These are phyloP conservation scores for Hypoxylon crocopeplum DNA, from an alignment of 495 filamentous ascomycete species.

Conservation along the genomic window DNA sequence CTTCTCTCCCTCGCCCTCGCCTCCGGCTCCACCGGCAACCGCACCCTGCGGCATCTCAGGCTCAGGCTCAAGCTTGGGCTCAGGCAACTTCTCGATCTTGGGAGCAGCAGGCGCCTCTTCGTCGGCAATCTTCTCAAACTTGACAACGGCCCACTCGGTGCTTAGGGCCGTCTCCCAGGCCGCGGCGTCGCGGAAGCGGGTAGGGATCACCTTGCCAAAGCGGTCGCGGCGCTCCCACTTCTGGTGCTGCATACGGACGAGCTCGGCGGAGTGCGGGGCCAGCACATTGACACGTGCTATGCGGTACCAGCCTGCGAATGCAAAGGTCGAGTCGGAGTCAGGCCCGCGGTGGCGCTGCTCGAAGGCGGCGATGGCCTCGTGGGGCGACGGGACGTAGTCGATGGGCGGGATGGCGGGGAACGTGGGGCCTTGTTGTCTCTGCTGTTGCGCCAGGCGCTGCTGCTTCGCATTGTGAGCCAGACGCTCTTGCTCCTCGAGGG, in stretches of 20 bases:
- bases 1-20: no score
- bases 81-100: conserved; percentile 13
- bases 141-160: conserved; percentile 37
- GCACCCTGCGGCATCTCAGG: no score
- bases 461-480: conserved; percentile 1
- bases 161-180: conserved; percentile 18
- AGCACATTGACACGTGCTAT: conserved; percentile 34
- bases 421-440: not conserved
- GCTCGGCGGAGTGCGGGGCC: conserved; percentile 29
- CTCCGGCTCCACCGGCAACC: no score
- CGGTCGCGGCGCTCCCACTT: conserved; percentile 36
- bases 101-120: conserved; percentile 15
- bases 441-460: not conserved
- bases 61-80: no score
- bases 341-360: conserved; percentile 8
- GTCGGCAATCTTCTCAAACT: conserved; percentile 21
- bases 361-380: conserved; percentile 29
- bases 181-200: conserved; percentile 2
- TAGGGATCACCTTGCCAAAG: conserved; percentile 3
- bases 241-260: conserved; percentile 34
- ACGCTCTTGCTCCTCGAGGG: conserved; percentile 5
- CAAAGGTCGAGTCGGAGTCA: not conserved
- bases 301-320: conserved; percentile 37
- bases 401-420: conserved; percentile 29
- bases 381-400: conserved; percentile 24